Conservation (phyloP, 176 grass and related monocot genomes). For the Oropetium thomaeum region DNA sequence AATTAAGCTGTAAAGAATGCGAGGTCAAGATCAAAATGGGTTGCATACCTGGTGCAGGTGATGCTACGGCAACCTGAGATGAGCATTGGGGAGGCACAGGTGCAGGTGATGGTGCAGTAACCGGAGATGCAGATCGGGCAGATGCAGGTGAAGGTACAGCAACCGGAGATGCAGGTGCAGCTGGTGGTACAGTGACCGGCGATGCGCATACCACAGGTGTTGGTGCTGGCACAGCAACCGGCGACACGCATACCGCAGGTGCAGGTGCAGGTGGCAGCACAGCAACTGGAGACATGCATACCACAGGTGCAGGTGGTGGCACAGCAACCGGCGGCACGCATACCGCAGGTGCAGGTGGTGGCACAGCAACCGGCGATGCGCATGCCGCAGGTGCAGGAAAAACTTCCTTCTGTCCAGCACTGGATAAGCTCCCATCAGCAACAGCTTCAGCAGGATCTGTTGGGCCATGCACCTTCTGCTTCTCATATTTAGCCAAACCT, state of each 20-base stretch:
- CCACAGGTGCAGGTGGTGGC: neutral
- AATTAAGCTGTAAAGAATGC: constrained; percentile 9
- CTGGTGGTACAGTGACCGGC: neutral
- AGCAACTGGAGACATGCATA: neutral
- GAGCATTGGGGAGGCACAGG: neutral
- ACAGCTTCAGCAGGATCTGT: constrained; percentile 21
- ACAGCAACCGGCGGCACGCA: neutral
- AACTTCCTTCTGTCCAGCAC: constrained; percentile 18
- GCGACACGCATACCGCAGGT: neutral
- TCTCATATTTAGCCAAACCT: constrained; percentile 96
- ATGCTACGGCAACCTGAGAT: neutral
- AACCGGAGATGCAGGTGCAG: neutral
- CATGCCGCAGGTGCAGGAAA: neutral
- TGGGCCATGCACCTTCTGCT: constrained; percentile 70
- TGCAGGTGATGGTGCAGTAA: neutral
- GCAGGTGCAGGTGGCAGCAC: neutral
- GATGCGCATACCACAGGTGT: neutral
- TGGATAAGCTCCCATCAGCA: constrained; percentile 25
- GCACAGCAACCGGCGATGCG: neutral
- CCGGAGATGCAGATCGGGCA: neutral
- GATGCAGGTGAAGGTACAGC: neutral
- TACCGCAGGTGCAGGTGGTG: neutral
- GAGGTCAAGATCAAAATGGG: neutral
- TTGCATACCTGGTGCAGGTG: constrained; percentile 31
- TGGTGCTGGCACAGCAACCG: neutral